A percentile compares a stretch with the other conserved stretches of the same genome.
Evolutionary conservation across 202 grass and related monocot genomes (phyloP).

Genomic region (Cymbopogon flexuosus): DNA sequence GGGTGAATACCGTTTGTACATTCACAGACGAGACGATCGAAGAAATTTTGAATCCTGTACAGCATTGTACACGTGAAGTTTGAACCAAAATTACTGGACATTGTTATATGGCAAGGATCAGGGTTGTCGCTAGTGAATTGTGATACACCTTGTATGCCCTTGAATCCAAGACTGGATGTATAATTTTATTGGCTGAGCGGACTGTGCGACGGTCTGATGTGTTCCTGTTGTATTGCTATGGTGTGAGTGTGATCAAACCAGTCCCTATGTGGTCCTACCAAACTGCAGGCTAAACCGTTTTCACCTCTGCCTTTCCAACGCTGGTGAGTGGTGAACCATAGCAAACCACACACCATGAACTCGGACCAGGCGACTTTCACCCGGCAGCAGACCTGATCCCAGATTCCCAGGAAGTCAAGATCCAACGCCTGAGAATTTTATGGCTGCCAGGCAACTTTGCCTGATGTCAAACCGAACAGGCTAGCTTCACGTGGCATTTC

Average conservation of each 20-base stretch:
- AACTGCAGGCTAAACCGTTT: neutral
- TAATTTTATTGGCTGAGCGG: neutral
- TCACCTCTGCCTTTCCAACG: neutral
- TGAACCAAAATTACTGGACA: neutral
- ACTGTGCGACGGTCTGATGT: neutral
- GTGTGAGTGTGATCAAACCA: neutral
- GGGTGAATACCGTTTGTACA: conserved; percentile 22
- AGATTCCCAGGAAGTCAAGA: neutral
- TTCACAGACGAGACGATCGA: neutral
- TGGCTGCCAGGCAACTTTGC: neutral
- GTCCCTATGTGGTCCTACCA: neutral
- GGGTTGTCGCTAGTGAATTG: neutral
- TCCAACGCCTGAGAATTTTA: neutral
- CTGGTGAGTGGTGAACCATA: neutral
- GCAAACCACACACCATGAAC: too few relatives aligned
- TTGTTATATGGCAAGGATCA: neutral
- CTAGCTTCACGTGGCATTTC: neutral
- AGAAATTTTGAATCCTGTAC: conserved; percentile 18
- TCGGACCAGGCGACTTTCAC: neutral
- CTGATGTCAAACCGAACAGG: neutral
- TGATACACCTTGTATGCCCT: neutral
- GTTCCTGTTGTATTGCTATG: neutral
- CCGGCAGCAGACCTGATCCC: neutral
- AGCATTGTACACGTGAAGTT: conserved; percentile 9
- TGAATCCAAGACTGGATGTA: neutral